Percentiles rank a stretch among this genome's conserved stretches.
These are phyloP conservation scores for Coffea canephora DNA, from an alignment of 257 asterid species.

Conservation along the genomic window DNA sequence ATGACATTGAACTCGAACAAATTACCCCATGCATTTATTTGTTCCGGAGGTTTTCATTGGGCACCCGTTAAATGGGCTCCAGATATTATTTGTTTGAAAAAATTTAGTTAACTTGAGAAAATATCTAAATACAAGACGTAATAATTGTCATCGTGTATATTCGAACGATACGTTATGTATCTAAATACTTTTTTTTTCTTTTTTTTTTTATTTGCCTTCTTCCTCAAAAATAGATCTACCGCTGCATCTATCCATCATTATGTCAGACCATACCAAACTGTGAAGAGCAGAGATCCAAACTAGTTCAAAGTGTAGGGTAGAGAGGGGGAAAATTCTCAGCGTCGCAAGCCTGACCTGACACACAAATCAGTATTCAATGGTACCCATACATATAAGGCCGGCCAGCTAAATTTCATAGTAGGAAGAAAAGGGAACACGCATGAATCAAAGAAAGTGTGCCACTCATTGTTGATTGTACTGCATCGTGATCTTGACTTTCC, in stretches of 20 bases:
- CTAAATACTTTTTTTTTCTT: too few relatives aligned
- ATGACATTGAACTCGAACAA: too few relatives aligned
- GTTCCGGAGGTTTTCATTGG: too few relatives aligned
- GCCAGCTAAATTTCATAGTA: background rate
- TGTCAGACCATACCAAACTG: background rate
- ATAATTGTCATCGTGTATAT: too few relatives aligned
- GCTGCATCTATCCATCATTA: background rate
- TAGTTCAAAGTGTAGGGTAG: background rate
- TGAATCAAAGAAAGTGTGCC: background rate
- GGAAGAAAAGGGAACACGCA: background rate
- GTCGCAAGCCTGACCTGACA: background rate
- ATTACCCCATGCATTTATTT: too few relatives aligned
- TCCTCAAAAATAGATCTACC: background rate
- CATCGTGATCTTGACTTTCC: slow-evolving; percentile 16
- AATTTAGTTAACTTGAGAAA: too few relatives aligned
- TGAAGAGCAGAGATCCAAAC: background rate
- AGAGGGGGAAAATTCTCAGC: background rate
- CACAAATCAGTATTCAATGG: background rate
- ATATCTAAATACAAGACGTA: too few relatives aligned
- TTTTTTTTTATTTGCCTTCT: background rate
- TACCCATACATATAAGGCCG: background rate
- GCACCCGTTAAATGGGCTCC: too few relatives aligned
- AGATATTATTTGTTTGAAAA: too few relatives aligned
- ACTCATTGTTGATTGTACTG: background rate
- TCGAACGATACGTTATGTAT: too few relatives aligned